Evolutionary conservation across 2,329 filamentous ascomycete species (phyloP).

Genomic region (Alternaria solani): DNA sequence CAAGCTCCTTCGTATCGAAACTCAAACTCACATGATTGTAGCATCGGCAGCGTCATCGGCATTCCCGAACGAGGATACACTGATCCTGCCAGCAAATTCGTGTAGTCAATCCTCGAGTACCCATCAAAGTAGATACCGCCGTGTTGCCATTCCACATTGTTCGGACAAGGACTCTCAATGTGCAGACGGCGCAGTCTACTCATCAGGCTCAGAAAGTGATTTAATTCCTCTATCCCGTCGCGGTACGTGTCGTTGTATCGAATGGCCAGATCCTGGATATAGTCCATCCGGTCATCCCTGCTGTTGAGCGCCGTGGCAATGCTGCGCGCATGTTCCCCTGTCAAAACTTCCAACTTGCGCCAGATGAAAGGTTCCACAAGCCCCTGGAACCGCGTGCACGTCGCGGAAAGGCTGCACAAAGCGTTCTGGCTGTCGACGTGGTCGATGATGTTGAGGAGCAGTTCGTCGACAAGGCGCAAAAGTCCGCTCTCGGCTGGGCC

Average conservation of each 20-base stretch:
- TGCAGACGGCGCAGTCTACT: conserved; percentile 40
- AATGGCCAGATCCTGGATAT: conserved; percentile 42
- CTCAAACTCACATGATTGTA: conserved; percentile 42
- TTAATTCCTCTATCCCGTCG: conserved; percentile 42
- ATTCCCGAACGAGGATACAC: conserved; percentile 30
- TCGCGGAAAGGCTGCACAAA: conserved; percentile 41
- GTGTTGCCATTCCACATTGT: conserved; percentile 42
- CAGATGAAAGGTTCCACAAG: conserved; percentile 48
- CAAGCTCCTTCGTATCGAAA: neutral
- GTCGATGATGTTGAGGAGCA: conserved; percentile 47
- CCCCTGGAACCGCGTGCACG: conserved; percentile 40
- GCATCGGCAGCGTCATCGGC: conserved; percentile 30
- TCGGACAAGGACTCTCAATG: conserved; percentile 48
- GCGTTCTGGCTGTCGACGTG: conserved; percentile 33
- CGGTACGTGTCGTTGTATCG: conserved; percentile 33
- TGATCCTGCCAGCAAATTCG: conserved; percentile 37
- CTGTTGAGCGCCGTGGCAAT: conserved; percentile 35
- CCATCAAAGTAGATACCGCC: conserved; percentile 33
- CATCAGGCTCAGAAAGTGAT: conserved; percentile 39
- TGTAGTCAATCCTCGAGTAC: conserved; percentile 43
- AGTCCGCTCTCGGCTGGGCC: conserved; percentile 28
- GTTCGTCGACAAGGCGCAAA: conserved; percentile 44
- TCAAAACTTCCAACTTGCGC: conserved; percentile 39
- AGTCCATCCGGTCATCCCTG: conserved; percentile 32
- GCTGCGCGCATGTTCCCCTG: conserved; percentile 34